A percentile compares a stretch with the other conserved stretches of the same genome.
Conservation (phyloP, 495 filamentous ascomycete species). For the Penicillium robsamsonii region DNA sequence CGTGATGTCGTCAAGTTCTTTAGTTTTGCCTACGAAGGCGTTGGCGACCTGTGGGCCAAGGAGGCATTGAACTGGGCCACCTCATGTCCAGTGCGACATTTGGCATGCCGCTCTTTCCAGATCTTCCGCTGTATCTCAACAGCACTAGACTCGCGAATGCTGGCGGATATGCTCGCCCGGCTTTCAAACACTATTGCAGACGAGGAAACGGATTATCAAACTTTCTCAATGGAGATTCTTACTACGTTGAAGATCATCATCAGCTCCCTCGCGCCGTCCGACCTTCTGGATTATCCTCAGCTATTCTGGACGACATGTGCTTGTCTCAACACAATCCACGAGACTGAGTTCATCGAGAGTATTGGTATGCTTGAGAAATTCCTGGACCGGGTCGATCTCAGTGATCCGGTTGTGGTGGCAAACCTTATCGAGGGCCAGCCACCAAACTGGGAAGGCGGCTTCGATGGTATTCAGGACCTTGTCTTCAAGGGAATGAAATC, state of each 20-base stretch:
- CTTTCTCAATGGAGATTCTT: slow-evolving; percentile 96
- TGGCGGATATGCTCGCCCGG: slow-evolving; percentile 91
- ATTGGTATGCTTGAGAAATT: slow-evolving; percentile 89
- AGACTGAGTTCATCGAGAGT: slow-evolving; percentile 89
- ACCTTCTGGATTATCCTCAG: slow-evolving; percentile 84
- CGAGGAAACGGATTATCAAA: slow-evolving; percentile 85
- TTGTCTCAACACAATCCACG: slow-evolving; percentile 92
- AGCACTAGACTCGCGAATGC: slow-evolving; percentile 85
- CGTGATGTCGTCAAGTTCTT: slow-evolving; percentile 81
- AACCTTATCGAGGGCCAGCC: slow-evolving; percentile 75
- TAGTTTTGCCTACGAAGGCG: slow-evolving; percentile 75
- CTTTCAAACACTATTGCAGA: slow-evolving; percentile 96
- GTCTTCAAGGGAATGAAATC: slow-evolving; percentile 91
- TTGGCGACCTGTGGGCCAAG: slow-evolving; percentile 87
- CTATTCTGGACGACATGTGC: slow-evolving; percentile 97
- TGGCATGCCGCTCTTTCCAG: slow-evolving; percentile 96
- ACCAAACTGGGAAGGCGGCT: slow-evolving; percentile 82
- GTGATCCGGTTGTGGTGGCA: slow-evolving; percentile 62
- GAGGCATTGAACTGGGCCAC: slow-evolving; percentile 92
- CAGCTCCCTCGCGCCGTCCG: slow-evolving; percentile 70
- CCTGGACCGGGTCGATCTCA: slow-evolving; percentile 78
- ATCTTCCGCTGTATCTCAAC: slow-evolving; percentile 92
- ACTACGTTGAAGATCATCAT: slow-evolving; percentile 91
- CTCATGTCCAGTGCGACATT: slow-evolving; percentile 90
- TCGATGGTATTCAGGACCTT: slow-evolving; percentile 81